Evolutionary conservation across 108 stramenopile genomes (phyloP).

Genomic region (Ochromonas danica): DNA sequence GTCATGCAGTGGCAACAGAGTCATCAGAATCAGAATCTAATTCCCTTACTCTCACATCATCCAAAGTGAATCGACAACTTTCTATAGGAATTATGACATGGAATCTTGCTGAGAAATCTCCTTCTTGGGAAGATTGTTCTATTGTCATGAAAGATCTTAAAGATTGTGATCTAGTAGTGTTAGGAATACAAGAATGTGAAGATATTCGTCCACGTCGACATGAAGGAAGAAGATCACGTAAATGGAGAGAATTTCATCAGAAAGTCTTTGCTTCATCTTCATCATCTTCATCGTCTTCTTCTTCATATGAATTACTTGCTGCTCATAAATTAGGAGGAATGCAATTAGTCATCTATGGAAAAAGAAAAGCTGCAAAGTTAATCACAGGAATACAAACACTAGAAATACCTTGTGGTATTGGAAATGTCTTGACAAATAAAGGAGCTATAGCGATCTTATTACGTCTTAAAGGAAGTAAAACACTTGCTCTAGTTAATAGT

Average conservation of each 20-base stretch:
- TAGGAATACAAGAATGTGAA: constrained; percentile 27
- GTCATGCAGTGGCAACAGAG: too few relatives aligned
- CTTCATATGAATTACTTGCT: too few relatives aligned
- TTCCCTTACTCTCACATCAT: too few relatives aligned
- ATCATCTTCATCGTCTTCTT: too few relatives aligned
- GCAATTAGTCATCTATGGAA: background rate
- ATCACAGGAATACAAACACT: background rate
- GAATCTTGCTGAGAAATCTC: constrained; percentile 22
- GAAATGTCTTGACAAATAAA: constrained; percentile 52
- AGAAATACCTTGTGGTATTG: constrained; percentile 30
- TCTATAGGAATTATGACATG: constrained; percentile 26
- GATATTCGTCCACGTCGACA: constrained; percentile 26
- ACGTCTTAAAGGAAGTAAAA: constrained; percentile 13
- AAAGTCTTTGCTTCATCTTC: background rate
- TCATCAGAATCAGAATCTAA: too few relatives aligned
- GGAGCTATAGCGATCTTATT: constrained; percentile 52
- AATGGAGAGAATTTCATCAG: constrained; percentile 1
- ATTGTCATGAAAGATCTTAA: background rate
- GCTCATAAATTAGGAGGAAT: constrained; percentile 5
- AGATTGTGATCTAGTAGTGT: background rate
- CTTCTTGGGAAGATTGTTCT: background rate
- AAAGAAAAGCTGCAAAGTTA: background rate
- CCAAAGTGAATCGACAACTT: background rate
- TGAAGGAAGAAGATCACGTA: constrained; percentile 19
- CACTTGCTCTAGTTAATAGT: constrained; percentile 46